A percentile compares a stretch with the other conserved stretches of the same genome.
phyloP scores from a whole-genome alignment of 352 stramenopile species.

The Paralagenidium karlingii region DNA sequence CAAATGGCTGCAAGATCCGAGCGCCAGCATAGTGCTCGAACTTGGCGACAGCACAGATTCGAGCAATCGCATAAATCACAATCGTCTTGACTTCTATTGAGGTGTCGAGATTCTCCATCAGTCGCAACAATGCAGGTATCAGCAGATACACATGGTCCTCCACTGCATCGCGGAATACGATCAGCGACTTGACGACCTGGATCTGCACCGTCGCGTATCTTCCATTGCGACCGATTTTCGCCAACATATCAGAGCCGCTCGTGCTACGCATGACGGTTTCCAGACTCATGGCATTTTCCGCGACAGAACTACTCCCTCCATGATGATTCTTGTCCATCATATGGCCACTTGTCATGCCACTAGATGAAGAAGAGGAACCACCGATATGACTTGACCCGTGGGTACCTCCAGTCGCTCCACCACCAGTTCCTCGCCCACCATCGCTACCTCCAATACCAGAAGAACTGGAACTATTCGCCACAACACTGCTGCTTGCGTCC shows the following conservation, averaged over 20 bases:
- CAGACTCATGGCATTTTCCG: neutral
- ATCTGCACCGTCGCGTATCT: conserved; percentile 58
- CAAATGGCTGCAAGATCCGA: conserved; percentile 49
- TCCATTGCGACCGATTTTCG: neutral
- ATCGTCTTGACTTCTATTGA: conserved; percentile 65
- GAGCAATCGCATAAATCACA: conserved; percentile 50
- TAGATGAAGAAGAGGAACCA: neutral
- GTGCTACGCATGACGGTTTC: neutral
- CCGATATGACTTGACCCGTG: neutral
- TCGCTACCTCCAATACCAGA: neutral
- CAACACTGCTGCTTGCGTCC: neutral
- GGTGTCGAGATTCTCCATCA: conserved; percentile 87
- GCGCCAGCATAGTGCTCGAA: conserved; percentile 75
- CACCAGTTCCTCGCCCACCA: neutral
- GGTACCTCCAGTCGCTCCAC: neutral
- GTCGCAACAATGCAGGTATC: conserved; percentile 85
- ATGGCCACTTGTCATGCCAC: no score
- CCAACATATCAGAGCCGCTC: neutral
- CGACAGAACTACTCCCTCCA: neutral
- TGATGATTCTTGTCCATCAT: neutral
- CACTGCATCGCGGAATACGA: conserved; percentile 86
- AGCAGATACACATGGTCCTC: conserved; percentile 93
- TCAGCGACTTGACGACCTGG: conserved; percentile 79
- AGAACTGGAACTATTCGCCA: neutral
- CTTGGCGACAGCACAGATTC: conserved; percentile 46